Evolutionary conservation across 179 eudicot species (phyloP), one percentile per base, ranked within the genome.

Genomic region (Vitellaria paradoxa): DNA sequence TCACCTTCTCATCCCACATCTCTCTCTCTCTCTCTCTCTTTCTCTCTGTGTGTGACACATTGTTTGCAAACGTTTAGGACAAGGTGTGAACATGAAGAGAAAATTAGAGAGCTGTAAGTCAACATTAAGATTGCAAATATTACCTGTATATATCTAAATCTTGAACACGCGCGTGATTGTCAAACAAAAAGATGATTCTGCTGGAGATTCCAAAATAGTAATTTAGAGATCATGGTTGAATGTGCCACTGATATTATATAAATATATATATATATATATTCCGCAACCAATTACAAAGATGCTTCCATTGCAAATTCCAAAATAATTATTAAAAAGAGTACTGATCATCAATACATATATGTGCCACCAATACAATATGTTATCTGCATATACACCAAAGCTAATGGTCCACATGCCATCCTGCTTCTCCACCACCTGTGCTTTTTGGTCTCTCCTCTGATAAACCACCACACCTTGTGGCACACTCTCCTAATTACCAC

Each of bases 21-120:
- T 50, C 55, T 50, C 68, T 9, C 68, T 66, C 50, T 40, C 70
- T 66, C 70, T 40, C 21, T 66, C 47, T 42, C 50, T 12, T 7
- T 50, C 55, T 50, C 55, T 50, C 5, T 6, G 11, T 50, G 11
- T 50, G 11, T 50, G 55, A 50, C 9, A 50, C 55, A 30, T 30
- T 30, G 37, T 30, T 30, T 30, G 37, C 37, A 30, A 30, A 30
- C 37, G 37, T 14, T 4, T 63, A 23, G 3, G 66, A 11, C 12
- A 9, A 63, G 40, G 14, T 63, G 40, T 6, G 66, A 30, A 30
- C 2, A 55, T 47, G 60, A 14, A 14, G 4, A 65, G 46, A 11
- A 12, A 65, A 65, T 62, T 65, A 10, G 68, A 37, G 68, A 65
- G 47, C 45, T 30, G 68, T 65, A 65, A 62, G 21, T 62, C 37